These are phyloP conservation scores for Erysimum cheiri DNA, from an alignment of 441 rosid genomes.

Conservation along the genomic window DNA sequence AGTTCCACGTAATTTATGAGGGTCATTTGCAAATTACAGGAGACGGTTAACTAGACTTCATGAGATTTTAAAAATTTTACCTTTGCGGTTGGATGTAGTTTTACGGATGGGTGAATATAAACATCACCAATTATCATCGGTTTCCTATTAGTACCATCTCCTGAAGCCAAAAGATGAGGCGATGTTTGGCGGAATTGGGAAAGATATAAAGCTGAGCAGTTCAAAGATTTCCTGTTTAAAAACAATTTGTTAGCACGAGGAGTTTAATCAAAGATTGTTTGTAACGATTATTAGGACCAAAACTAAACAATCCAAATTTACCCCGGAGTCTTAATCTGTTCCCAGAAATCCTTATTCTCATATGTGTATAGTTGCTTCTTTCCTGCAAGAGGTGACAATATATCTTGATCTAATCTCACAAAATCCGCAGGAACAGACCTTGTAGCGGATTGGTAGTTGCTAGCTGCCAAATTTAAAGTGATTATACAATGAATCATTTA, in stretches of 20 bases:
- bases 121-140: slow-evolving; percentile 71
- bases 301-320: slow-evolving; percentile 21
- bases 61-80: slow-evolving; percentile 35
- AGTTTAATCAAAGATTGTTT: neutral
- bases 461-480: slow-evolving; percentile 54
- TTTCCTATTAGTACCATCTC: slow-evolving; percentile 54
- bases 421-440: slow-evolving; percentile 70
- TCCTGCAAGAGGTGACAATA: slow-evolving; percentile 87
- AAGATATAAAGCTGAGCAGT: slow-evolving; percentile 78
- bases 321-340: slow-evolving; percentile 90
- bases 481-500: neutral
- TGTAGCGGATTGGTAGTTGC: slow-evolving; percentile 48
- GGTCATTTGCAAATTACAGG: slow-evolving; percentile 5
- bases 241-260: neutral
- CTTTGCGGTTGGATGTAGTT: slow-evolving; percentile 84
- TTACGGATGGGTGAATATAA: slow-evolving; percentile 80
- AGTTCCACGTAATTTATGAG: slow-evolving; percentile 25
- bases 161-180: slow-evolving; percentile 63
- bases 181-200: slow-evolving; percentile 60
- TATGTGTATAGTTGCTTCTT: slow-evolving; percentile 78
- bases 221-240: slow-evolving; percentile 65
- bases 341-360: slow-evolving; percentile 82
- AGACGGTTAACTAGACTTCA: neutral
- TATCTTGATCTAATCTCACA: slow-evolving; percentile 88
- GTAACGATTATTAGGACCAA: neutral